Base-by-base conservation (phyloP, 1,139 yeast species). In the Magnusiomyces magnusii region DNA sequence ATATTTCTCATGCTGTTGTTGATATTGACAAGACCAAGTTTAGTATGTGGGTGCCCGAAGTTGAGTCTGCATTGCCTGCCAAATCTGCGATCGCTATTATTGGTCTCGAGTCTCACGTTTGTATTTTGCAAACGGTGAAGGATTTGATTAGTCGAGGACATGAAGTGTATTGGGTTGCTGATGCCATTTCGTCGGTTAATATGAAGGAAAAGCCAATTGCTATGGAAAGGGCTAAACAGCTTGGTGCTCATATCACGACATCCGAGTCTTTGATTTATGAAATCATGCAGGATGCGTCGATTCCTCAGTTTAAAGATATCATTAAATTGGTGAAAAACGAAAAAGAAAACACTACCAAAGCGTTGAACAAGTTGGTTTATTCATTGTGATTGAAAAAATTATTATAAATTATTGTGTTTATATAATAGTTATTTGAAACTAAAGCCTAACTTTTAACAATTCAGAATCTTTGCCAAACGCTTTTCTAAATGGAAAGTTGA, bases 181-280 rank as follows among this genome's bases (percentile, higher is more conserved):
- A 68, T 52, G 71, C 67, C 27, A 66, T 68, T 27, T 62, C 67
- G 25, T 62, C 67, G 36, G 61, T 64, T 55, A 66, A 68, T 60
- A 56, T 57, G 39, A 62, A 60, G 39, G 71, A 68, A 54, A 65
- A 66, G 55, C 65, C 68, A 9, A 64, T 68, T 59, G 71, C 71
- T 1, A 49, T 68, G 55, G 55, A 58, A 13, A 61, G 71, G 3
- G 52, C 67, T 58, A 61, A 63, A 15, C 57, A 58, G 10, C 62
- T 60, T 41, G 71, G 71, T 15, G 71, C 69, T 10, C 60, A 70
- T 69, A 34, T 69, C 64, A 27, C 73, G 66, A 61, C 75, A 60
- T 52, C 72, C 65, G 60, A 77, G 68, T 57, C 69, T 66, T 61
- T 79, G 76, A 63, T 80, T 68, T 62, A 71, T 68, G 61, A 69